Evolutionary conservation across 331 rosid genomes (phyloP).

Genomic region (Stylosanthes scabra): DNA sequence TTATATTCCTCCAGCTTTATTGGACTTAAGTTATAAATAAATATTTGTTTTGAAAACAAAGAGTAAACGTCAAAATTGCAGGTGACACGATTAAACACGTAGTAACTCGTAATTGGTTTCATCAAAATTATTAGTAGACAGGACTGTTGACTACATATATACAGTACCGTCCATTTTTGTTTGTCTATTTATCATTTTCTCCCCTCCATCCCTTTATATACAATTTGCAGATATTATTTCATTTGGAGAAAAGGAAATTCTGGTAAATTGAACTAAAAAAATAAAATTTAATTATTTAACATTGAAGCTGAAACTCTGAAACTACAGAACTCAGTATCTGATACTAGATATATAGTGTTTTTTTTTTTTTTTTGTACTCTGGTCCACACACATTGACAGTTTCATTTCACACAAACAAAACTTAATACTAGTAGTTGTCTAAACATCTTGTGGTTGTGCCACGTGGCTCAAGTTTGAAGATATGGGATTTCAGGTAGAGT

Average conservation of each 20-base stretch:
- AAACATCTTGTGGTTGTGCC: conserved; percentile 32
- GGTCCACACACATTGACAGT: conserved; percentile 34
- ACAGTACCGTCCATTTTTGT: conserved; percentile 35
- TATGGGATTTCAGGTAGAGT: not conserved
- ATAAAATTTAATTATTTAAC: no score
- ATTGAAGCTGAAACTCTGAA: no score
- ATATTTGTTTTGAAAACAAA: no score
- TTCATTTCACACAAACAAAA: conserved; percentile 3
- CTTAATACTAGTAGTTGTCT: conserved; percentile 28
- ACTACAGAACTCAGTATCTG: not conserved
- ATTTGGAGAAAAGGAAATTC: no score
- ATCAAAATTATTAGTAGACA: not conserved
- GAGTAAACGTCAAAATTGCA: conserved; percentile 32
- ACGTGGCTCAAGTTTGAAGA: conserved; percentile 41
- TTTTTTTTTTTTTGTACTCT: not conserved
- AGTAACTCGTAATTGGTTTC: conserved; percentile 36
- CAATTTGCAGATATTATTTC: no score
- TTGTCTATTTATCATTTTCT: not conserved
- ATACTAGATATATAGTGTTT: conserved; percentile 11
- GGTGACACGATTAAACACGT: conserved; percentile 32
- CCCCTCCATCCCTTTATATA: no score
- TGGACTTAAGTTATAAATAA: conserved; percentile 31
- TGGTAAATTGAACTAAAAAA: no score
- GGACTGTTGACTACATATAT: not conserved
- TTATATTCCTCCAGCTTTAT: conserved; percentile 50